phyloP scores from a whole-genome alignment of 2,329 filamentous ascomycete genomes.

The Madurella fahalii region DNA sequence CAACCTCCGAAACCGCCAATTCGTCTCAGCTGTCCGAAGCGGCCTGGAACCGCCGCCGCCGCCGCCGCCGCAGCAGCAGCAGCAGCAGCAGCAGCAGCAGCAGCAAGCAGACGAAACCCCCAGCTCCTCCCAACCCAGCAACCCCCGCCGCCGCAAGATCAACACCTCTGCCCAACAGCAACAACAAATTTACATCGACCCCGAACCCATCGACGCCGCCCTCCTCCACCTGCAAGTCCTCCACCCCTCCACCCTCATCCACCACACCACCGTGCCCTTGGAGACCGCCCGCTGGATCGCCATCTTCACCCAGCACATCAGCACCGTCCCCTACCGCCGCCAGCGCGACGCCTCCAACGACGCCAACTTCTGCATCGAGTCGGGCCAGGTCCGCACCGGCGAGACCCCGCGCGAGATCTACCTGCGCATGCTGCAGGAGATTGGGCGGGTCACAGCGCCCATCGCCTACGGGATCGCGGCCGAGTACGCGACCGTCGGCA shows the following conservation, averaged over 20 bases:
- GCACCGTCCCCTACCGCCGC: slow-evolving; percentile 67
- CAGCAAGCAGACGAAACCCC: not conserved
- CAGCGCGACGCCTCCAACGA: slow-evolving; percentile 45
- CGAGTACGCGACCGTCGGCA: slow-evolving; percentile 55
- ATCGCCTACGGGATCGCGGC: slow-evolving; percentile 66
- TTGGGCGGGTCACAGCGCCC: slow-evolving; percentile 65
- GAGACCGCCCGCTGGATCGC: slow-evolving; percentile 72
- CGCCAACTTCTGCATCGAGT: slow-evolving; percentile 72
- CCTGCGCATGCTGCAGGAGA: slow-evolving; percentile 70
- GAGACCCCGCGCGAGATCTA: slow-evolving; percentile 64
- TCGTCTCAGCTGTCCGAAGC: slow-evolving; percentile 59
- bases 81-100: too few relatives aligned
- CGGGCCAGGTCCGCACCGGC: slow-evolving; percentile 69
- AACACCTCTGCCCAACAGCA: slow-evolving; percentile 14
- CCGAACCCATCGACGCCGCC: slow-evolving; percentile 66
- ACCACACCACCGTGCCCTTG: slow-evolving; percentile 57
- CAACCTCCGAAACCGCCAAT: slow-evolving; percentile 63
- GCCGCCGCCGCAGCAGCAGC: too few relatives aligned
- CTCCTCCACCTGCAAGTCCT: slow-evolving; percentile 65
- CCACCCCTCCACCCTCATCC: slow-evolving; percentile 59
- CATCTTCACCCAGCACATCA: slow-evolving; percentile 73
- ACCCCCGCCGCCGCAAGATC: too few relatives aligned
- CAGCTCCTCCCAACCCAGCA: not conserved
- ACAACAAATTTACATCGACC: slow-evolving; percentile 51
- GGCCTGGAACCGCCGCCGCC: slow-evolving; percentile 33